Conservation (phyloP, 1,284 basidiomycete genomes). For the Meripilus lineatus region DNA sequence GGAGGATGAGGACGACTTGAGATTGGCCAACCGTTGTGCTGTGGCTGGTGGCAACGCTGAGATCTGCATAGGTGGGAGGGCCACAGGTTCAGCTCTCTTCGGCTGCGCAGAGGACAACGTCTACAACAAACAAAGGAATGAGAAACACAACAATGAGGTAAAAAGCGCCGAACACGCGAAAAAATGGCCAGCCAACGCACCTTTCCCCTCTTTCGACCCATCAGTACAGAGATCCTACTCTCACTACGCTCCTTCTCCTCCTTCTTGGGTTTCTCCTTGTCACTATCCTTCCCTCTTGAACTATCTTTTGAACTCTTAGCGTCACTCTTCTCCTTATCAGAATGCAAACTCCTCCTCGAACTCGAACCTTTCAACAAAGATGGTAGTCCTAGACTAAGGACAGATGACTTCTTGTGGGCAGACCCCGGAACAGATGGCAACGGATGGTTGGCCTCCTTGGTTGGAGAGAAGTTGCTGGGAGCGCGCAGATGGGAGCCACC, state of each 20-base stretch:
- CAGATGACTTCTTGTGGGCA: slow-evolving; percentile 70
- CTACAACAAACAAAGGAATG: slow-evolving; percentile 34
- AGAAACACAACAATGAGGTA: not conserved
- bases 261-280: slow-evolving; percentile 64
- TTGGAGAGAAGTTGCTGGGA: slow-evolving; percentile 43
- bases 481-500: slow-evolving; percentile 29
- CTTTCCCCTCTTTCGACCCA: slow-evolving; percentile 90
- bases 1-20: slow-evolving; percentile 53
- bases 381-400: slow-evolving; percentile 71
- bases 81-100: slow-evolving; percentile 59
- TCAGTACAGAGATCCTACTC: slow-evolving; percentile 81
- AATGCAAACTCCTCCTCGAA: slow-evolving; percentile 74
- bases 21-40: slow-evolving; percentile 71
- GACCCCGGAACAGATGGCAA: slow-evolving; percentile 52
- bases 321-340: slow-evolving; percentile 58
- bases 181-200: slow-evolving; percentile 37
- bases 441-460: slow-evolving; percentile 44
- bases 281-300: slow-evolving; percentile 35
- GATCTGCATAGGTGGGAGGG: slow-evolving; percentile 86
- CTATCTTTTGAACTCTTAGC: slow-evolving; percentile 39
- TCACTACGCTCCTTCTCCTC: slow-evolving; percentile 81
- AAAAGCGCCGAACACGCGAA: not conserved
- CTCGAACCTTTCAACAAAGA: slow-evolving; percentile 79
- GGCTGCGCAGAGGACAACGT: slow-evolving; percentile 83
- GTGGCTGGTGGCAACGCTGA: slow-evolving; percentile 74